These are phyloP conservation scores for Salix udensis DNA, from an alignment of 345 rosid species.

Conservation along the genomic window DNA sequence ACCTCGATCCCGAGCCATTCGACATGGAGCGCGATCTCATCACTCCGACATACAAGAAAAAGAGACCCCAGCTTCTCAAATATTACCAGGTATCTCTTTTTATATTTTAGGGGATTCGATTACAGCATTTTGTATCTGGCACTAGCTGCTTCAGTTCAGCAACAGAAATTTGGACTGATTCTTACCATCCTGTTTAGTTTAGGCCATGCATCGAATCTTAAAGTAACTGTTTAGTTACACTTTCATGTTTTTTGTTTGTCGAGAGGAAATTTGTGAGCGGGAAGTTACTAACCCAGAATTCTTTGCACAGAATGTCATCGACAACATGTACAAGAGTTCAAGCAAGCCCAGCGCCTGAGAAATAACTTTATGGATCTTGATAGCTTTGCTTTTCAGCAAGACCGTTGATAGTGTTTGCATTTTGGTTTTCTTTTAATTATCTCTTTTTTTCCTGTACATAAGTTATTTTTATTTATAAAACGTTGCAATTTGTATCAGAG, in stretches of 20 bases:
- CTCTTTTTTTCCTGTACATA: conserved; percentile 16
- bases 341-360: conserved; percentile 35
- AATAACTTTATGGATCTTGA: neutral
- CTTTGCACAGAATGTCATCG: conserved; percentile 49
- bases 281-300: neutral
- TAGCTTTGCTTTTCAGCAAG: neutral
- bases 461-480: neutral
- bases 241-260: neutral
- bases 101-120: neutral
- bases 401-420: neutral
- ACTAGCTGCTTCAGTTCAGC: neutral
- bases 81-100: conserved; percentile 59
- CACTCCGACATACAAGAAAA: conserved; percentile 93
- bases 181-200: neutral
- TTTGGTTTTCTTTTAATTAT: neutral
- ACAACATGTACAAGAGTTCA: conserved; percentile 60
- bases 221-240: neutral
- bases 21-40: conserved; percentile 85
- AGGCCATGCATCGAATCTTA: neutral
- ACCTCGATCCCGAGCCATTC: conserved; percentile 79
- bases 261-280: neutral
- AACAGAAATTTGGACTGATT: neutral
- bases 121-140: neutral
- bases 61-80: conserved; percentile 84
- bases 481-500: neutral